Base-by-base conservation (phyloP, 257 asterid species). In the Anisodus acutangulus region DNA sequence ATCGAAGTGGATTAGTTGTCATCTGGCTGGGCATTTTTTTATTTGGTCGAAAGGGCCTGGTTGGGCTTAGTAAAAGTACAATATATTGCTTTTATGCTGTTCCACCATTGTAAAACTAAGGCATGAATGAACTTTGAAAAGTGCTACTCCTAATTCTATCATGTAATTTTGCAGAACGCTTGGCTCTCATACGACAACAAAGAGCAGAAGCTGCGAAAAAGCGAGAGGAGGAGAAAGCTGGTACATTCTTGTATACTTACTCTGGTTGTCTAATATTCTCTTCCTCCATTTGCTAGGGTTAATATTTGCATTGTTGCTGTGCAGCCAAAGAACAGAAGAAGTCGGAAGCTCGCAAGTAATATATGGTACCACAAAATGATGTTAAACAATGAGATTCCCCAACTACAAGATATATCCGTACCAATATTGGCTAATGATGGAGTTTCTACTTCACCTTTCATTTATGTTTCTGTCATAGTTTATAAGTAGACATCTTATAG, bases 181-280 rank as follows among this genome's bases (percentile, higher is more conserved):
- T 95, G 90, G 98, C 97, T 68, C 94, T 94, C 80, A 91, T 95
- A 76, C 89, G 98, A 22, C 95, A 95, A 86, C 93, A 95, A 88
- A 92, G 98, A 87, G 98, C 95, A 53, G 97, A 95, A 39, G 97
- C 98, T 85, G 97, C 97, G n/a, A 92, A 95, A 90, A 95, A 95
- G 85, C 93, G 97, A 0, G 98, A 95, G 68, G 98, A 95, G 89
- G 98, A 95, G 95, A 95, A 94, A 91, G 94, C 95, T 59, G 98
- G 98, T 94, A 90, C 51, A 15, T 4, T 60, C 15, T 19, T 71
- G 9, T 39, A 45, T n/a, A 19, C 37, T 68, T 37, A 5, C 1
- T 9, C 57, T 9, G 31, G 41, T 26, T 10, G 3, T 41, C 45
- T 19, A 8, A 59, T 16, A 47, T 22, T 57, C 10, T 9, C 45